phyloP scores from a whole-genome alignment of 2,329 filamentous ascomycete genomes.

The Eurotiales sp. region DNA sequence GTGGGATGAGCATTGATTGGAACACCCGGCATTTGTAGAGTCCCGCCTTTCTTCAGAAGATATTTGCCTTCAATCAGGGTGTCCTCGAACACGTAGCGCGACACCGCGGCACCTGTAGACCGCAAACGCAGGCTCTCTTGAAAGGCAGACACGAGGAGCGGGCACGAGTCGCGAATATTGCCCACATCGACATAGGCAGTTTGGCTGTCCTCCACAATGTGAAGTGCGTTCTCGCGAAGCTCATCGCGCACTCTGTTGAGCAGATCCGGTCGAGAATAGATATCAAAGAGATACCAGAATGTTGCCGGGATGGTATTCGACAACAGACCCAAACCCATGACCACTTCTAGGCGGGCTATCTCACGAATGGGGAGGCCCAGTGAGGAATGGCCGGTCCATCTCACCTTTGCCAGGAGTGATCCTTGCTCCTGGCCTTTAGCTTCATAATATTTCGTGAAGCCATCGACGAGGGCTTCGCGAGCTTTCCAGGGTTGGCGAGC shows the following conservation, averaged over 20 bases:
- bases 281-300: constrained; percentile 46
- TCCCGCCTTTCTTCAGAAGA: constrained; percentile 34
- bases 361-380: constrained; percentile 20
- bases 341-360: constrained; percentile 25
- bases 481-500: constrained; percentile 37
- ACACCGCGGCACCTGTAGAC: constrained; percentile 23
- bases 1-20: constrained; percentile 25
- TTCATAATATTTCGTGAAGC: constrained; percentile 40
- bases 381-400: constrained; percentile 17
- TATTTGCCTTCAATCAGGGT: constrained; percentile 31
- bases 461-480: constrained; percentile 32
- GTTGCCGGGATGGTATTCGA: constrained; percentile 42
- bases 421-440: constrained; percentile 35
- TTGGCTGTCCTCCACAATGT: constrained; percentile 15
- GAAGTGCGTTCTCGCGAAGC: constrained; percentile 27
- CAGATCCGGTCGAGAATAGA: constrained; percentile 40
- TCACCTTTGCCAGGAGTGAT: constrained; percentile 20
- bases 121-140: constrained; percentile 36
- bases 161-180: constrained; percentile 31
- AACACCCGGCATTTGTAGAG: constrained; percentile 32
- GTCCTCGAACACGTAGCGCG: constrained; percentile 30
- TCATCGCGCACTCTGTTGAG: constrained; percentile 41
- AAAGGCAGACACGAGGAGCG: constrained; percentile 32
- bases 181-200: constrained; percentile 29
- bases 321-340: constrained; percentile 32